These are phyloP conservation scores for Cystobasidium pallidum DNA, from an alignment of 1,284 basidiomycete genomes.

Conservation along the genomic window DNA sequence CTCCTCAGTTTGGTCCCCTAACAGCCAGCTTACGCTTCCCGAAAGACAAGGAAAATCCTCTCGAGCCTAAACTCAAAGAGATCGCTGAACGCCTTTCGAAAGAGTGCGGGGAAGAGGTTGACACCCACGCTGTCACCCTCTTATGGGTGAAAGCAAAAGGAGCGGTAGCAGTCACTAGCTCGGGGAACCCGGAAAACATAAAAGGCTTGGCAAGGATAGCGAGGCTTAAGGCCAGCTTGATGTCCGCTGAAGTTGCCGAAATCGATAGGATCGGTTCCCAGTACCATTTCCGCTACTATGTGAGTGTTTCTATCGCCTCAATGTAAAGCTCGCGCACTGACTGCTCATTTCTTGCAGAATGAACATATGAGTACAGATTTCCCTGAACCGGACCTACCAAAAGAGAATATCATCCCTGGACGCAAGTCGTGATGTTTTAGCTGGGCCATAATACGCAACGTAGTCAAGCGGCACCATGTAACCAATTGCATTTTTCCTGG, in stretches of 20 bases:
- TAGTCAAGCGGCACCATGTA: no score
- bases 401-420: conserved; percentile 3
- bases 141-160: conserved; percentile 67
- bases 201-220: conserved; percentile 67
- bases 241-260: conserved; percentile 64
- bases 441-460: no score
- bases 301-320: conserved; percentile 40
- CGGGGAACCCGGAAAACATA: conserved; percentile 69
- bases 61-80: conserved; percentile 62
- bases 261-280: conserved; percentile 68
- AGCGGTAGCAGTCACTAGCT: conserved; percentile 72
- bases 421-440: conserved; percentile 5
- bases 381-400: conserved; percentile 55
- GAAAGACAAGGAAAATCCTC: conserved; percentile 66
- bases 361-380: conserved; percentile 56
- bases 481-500: no score
- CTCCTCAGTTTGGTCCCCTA: conserved; percentile 61
- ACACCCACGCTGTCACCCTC: conserved; percentile 63
- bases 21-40: conserved; percentile 56
- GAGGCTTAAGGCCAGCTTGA: conserved; percentile 64
- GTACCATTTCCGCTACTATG: conserved; percentile 62
- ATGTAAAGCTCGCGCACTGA: background rate
- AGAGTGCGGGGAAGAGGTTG: conserved; percentile 60
- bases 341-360: conserved; percentile 1
- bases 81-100: conserved; percentile 59